Percentiles rank a stretch among this genome's conserved stretches.
Conservation (phyloP, 164 flowering plant genomes). For the Buxus sempervirens region DNA sequence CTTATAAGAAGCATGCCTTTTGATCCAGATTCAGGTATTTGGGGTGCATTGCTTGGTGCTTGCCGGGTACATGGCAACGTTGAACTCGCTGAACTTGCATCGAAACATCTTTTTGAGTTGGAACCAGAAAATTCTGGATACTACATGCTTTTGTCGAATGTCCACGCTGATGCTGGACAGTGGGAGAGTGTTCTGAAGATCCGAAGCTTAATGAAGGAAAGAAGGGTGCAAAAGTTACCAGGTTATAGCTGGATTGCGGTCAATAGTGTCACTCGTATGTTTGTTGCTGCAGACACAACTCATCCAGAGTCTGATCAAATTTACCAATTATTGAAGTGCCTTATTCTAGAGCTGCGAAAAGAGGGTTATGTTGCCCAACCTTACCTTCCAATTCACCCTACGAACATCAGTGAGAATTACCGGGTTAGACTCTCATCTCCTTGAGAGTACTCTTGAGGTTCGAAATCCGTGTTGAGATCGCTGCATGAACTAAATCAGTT, state of each 20-base stretch:
- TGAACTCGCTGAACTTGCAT: conserved; percentile 70
- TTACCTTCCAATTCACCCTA: conserved; percentile 21
- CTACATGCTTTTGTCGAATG: conserved; percentile 63
- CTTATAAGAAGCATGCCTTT: conserved; percentile 69
- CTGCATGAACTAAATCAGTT: too few relatives aligned
- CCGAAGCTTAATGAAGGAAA: conserved; percentile 64
- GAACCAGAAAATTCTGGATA: conserved; percentile 82
- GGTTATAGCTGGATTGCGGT: conserved; percentile 86
- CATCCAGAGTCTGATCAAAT: conserved; percentile 55
- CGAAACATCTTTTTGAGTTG: conserved; percentile 49
- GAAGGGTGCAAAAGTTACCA: conserved; percentile 68
- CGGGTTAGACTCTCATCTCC: neutral
- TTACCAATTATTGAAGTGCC: conserved; percentile 39
- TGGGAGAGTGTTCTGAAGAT: conserved; percentile 54
- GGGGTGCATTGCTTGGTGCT: conserved; percentile 94
- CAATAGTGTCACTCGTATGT: conserved; percentile 45
- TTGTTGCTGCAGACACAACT: conserved; percentile 61
- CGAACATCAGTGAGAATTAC: neutral
- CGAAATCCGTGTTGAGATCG: too few relatives aligned
- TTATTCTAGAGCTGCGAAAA: conserved; percentile 51
- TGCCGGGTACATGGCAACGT: conserved; percentile 63
- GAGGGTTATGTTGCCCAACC: conserved; percentile 61
- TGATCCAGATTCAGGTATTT: conserved; percentile 67
- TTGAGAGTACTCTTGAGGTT: neutral
- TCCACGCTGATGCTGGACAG: conserved; percentile 64